Evolutionary conservation across 495 filamentous ascomycete genomes (phyloP).

Genomic region (Chaetomium cochliodes): DNA sequence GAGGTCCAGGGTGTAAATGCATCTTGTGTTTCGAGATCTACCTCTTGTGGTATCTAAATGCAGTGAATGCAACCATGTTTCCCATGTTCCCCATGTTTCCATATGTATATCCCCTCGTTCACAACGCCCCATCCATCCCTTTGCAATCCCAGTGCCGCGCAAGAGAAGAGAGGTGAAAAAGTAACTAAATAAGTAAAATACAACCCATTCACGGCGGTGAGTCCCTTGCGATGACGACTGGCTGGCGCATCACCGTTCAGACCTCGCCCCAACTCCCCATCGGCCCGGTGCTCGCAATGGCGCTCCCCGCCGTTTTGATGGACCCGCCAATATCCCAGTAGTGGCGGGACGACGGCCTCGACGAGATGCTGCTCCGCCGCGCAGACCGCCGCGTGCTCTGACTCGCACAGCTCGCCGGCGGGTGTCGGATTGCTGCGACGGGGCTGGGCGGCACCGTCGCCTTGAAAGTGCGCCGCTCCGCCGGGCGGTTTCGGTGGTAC

Average conservation of each 20-base stretch:
- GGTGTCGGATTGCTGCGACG: conserved; percentile 51
- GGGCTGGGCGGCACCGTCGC: conserved; percentile 48
- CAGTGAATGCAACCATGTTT: neutral
- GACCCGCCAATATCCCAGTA: conserved; percentile 87
- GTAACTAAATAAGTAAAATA: conserved; percentile 4
- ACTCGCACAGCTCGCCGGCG: conserved; percentile 70
- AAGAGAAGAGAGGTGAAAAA: conserved; percentile 19
- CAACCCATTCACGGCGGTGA: neutral
- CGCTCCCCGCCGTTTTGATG: conserved; percentile 69
- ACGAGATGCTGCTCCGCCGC: conserved; percentile 59
- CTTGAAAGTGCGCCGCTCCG: conserved; percentile 54
- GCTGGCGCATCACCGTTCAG: conserved; percentile 32
- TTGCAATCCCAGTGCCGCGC: conserved; percentile 18
- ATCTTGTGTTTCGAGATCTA: conserved; percentile 9
- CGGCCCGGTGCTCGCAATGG: conserved; percentile 60
- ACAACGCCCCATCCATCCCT: conserved; percentile 1
- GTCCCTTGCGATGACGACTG: conserved; percentile 3
- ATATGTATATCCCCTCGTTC: neutral
- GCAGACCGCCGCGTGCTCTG: conserved; percentile 69
- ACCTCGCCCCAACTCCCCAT: conserved; percentile 77
- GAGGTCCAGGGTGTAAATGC: conserved; percentile 7
- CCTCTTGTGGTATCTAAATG: conserved; percentile 12
- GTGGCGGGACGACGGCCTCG: conserved; percentile 56
- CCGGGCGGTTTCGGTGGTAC: conserved; percentile 45
- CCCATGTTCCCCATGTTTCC: neutral